Conservation (phyloP, 148 eudicot genomes). For the Fagopyrum homotropicum region DNA sequence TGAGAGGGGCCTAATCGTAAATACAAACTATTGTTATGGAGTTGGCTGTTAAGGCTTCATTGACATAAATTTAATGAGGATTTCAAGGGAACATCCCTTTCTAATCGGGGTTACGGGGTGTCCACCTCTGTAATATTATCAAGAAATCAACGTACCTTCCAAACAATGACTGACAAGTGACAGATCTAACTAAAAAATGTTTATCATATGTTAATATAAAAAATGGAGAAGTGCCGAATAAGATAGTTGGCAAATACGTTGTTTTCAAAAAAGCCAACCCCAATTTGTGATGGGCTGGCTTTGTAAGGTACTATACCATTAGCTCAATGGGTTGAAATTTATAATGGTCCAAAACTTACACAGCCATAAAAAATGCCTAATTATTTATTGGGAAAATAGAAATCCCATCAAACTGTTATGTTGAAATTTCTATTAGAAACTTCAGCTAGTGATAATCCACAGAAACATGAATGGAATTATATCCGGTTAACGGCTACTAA, state of each 20-base stretch:
- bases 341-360: background rate
- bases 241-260: constrained; percentile 1
- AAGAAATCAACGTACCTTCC: background rate
- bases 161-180: background rate
- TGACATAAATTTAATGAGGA: background rate
- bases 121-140: background rate
- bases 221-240: background rate
- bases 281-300: background rate
- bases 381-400: background rate
- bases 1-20: no score
- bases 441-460: background rate
- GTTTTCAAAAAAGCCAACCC: background rate
- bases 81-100: background rate
- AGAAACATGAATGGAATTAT: background rate
- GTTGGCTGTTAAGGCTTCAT: background rate
- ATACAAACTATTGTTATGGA: background rate
- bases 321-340: background rate
- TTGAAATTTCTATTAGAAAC: background rate
- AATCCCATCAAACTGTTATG: background rate
- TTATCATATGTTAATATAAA: no score
- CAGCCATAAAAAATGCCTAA: background rate
- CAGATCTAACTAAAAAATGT: no score
- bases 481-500: background rate
- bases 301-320: background rate
- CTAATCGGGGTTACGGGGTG: background rate